Evolutionary conservation across 202 grass and related monocot genomes (phyloP).

Genomic region (Elaeis oleifera): DNA sequence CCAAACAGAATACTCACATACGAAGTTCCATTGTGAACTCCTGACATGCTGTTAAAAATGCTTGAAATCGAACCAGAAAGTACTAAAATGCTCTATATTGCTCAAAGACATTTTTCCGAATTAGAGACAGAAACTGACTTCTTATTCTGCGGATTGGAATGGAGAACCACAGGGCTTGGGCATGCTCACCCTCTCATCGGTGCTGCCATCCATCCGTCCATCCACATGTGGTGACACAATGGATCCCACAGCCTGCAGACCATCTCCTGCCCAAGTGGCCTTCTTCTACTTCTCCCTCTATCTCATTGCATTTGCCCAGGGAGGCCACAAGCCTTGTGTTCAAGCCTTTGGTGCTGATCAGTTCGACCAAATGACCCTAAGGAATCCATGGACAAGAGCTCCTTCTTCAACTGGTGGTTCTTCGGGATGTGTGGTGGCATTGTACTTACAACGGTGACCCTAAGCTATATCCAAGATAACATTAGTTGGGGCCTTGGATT

Average conservation of each 20-base stretch:
- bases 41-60: no score
- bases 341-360: conserved; percentile 33
- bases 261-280: conserved; percentile 27
- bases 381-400: conserved; percentile 30
- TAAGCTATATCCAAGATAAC: conserved; percentile 49
- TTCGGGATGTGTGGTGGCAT: conserved; percentile 35
- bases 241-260: not conserved
- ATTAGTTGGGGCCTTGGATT: conserved; percentile 50
- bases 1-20: no score
- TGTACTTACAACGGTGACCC: conserved; percentile 1
- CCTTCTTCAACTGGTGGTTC: conserved; percentile 75
- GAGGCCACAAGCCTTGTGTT: conserved; percentile 40
- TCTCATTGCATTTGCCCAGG: conserved; percentile 32
- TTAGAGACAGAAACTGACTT: no score
- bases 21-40: no score
- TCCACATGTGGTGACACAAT: not conserved
- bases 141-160: not conserved
- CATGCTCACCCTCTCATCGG: conserved; percentile 26
- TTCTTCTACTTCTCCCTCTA: conserved; percentile 46
- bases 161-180: conserved; percentile 22
- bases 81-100: no score
- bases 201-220: conserved; percentile 10
- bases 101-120: no score
- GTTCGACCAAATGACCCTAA: conserved; percentile 35
- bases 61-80: no score